A percentile compares a stretch with the other conserved stretches of the same genome.
phyloP scores from a whole-genome alignment of 2,329 filamentous ascomycete genomes.

The Colletotrichum limetticola region DNA sequence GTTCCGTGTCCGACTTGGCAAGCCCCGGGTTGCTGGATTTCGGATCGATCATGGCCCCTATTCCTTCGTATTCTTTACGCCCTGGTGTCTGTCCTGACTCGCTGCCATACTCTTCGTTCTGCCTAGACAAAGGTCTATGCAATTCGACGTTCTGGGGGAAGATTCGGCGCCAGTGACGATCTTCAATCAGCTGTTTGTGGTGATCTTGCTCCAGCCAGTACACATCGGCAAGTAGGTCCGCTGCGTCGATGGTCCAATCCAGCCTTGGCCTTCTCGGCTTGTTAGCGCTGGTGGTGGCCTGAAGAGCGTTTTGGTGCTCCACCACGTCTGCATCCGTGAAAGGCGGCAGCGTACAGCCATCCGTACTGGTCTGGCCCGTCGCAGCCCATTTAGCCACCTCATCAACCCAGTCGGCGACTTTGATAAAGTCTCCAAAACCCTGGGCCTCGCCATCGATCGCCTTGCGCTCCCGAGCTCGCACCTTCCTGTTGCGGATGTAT shows the following conservation, averaged over 20 bases:
- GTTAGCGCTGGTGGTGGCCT: slow-evolving; percentile 53
- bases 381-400: slow-evolving; percentile 65
- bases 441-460: slow-evolving; percentile 78
- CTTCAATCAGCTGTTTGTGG: slow-evolving; percentile 85
- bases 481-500: slow-evolving; percentile 89
- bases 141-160: slow-evolving; percentile 60
- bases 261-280: slow-evolving; percentile 79
- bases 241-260: slow-evolving; percentile 86
- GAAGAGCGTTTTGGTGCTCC: slow-evolving; percentile 46
- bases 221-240: slow-evolving; percentile 88
- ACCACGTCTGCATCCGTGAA: slow-evolving; percentile 60
- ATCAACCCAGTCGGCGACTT: slow-evolving; percentile 82
- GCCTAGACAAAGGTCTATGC: slow-evolving; percentile 43
- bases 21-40: slow-evolving; percentile 36
- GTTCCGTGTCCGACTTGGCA: slow-evolving; percentile 50
- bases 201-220: slow-evolving; percentile 88
- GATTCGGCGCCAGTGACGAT: slow-evolving; percentile 79
- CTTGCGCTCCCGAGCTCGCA: slow-evolving; percentile 81
- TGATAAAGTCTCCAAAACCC: slow-evolving; percentile 79
- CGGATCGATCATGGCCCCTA: slow-evolving; percentile 12
- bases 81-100: slow-evolving; percentile 16
- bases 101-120: slow-evolving; percentile 37
- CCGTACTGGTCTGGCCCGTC: slow-evolving; percentile 44
- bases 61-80: slow-evolving; percentile 14
- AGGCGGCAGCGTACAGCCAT: slow-evolving; percentile 53